Evolutionary conservation across 2,329 filamentous ascomycete species (phyloP).

Genomic region (Aspergillus sp.): DNA sequence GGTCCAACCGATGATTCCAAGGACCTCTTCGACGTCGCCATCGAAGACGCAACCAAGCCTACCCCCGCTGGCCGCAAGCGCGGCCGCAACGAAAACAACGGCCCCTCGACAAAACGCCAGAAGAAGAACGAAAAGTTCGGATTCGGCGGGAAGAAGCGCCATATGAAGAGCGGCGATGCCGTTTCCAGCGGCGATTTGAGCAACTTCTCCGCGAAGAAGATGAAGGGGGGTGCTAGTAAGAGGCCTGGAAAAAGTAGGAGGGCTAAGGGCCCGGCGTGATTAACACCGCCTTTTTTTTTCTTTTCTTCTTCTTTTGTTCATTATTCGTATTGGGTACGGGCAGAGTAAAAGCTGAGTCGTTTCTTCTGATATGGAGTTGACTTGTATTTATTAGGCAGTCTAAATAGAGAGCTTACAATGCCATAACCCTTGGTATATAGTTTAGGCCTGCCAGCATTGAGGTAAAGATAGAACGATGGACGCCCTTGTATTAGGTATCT

Average conservation of each 20-base stretch:
- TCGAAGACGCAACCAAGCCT: constrained; percentile 60
- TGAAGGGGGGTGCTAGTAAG: constrained; percentile 55
- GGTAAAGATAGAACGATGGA: too few species aligned
- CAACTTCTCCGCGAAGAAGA: constrained; percentile 72
- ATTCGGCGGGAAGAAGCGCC: constrained; percentile 90
- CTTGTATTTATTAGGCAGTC: too few species aligned
- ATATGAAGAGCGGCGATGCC: constrained; percentile 84
- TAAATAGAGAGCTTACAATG: too few species aligned
- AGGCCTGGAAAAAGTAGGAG: constrained; percentile 46
- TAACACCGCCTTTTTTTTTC: constrained; percentile 5
- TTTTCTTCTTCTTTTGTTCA: neutral
- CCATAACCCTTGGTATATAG: too few species aligned
- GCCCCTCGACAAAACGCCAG: constrained; percentile 58
- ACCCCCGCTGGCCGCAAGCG: constrained; percentile 35
- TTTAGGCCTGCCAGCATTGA: too few species aligned
- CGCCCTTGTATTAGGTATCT: too few species aligned
- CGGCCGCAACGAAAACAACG: constrained; percentile 35
- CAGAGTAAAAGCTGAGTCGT: too few species aligned
- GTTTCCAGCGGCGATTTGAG: constrained; percentile 70
- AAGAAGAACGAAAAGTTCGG: constrained; percentile 96
- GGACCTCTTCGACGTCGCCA: constrained; percentile 83
- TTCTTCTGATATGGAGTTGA: too few species aligned
- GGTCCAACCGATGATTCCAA: constrained; percentile 61
- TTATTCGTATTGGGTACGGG: neutral
- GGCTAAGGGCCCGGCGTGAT: constrained; percentile 23